Conservation (phyloP, 176 grass and related monocot genomes). For the Juncus effusus region DNA sequence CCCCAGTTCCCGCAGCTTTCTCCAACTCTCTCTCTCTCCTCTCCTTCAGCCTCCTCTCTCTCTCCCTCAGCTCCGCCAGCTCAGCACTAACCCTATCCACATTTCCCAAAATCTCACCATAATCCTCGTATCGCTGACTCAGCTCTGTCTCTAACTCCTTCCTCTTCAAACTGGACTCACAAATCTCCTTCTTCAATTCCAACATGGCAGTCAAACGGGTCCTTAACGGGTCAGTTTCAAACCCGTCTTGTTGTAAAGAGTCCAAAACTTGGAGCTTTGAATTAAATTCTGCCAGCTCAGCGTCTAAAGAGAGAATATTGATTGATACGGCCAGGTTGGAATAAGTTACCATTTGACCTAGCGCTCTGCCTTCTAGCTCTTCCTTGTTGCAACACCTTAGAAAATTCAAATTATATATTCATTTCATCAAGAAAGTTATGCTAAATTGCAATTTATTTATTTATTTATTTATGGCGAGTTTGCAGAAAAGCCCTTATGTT, state of each 20-base stretch:
- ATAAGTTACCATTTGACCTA: conserved; percentile 47
- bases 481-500: no score
- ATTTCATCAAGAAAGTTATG: no score
- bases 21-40: no score
- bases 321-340: conserved; percentile 40
- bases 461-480: no score
- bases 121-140: not conserved
- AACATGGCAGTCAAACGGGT: conserved; percentile 27
- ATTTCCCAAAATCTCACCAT: no score
- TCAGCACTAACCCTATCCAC: no score
- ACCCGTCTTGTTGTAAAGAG: conserved; percentile 44
- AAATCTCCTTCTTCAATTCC: conserved; percentile 17
- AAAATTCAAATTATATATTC: no score
- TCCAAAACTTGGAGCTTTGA: conserved; percentile 34
- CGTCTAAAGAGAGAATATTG: conserved; percentile 31
- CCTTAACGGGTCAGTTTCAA: conserved; percentile 34
- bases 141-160: not conserved
- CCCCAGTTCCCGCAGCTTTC: no score
- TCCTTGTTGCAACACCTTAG: not conserved
- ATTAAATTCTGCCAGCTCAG: conserved; percentile 18
- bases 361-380: conserved; percentile 39
- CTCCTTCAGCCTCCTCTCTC: no score
- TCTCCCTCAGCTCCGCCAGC: no score
- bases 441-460: no score
- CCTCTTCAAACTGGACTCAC: not conserved